phyloP scores from a whole-genome alignment of 495 filamentous ascomycete species.

The Hypoxylon rickii region DNA sequence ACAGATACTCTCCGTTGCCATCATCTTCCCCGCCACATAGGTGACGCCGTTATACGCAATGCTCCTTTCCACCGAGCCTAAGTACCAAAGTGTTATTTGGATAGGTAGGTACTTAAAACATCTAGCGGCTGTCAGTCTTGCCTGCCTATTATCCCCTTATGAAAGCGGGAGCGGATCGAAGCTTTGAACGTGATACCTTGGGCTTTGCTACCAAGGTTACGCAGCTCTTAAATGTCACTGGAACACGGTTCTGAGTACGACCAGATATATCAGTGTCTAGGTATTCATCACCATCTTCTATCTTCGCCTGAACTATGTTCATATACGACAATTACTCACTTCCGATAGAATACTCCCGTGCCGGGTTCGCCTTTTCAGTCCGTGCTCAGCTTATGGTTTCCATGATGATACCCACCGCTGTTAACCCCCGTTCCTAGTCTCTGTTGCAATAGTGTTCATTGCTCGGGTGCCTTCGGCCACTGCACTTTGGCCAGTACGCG shows the following conservation, averaged over 20 bases:
- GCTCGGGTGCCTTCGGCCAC: slow-evolving; percentile 25
- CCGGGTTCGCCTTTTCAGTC: slow-evolving; percentile 10
- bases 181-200: slow-evolving; percentile 8
- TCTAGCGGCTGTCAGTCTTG: slow-evolving; percentile 6
- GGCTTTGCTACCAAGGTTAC: slow-evolving; percentile 1
- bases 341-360: not conserved
- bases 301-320: slow-evolving; percentile 23
- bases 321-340: not conserved
- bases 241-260: slow-evolving; percentile 59
- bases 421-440: slow-evolving; percentile 21
- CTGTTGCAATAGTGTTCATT: slow-evolving; percentile 14
- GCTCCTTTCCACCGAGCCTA: slow-evolving; percentile 16
- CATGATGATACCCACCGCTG: slow-evolving; percentile 10
- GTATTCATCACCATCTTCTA: slow-evolving; percentile 51
- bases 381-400: slow-evolving; percentile 25
- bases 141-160: no score
- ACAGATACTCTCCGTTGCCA: slow-evolving; percentile 18
- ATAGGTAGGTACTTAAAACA: slow-evolving; percentile 14
- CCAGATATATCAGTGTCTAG: slow-evolving; percentile 67
- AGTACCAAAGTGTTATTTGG: slow-evolving; percentile 21
- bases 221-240: slow-evolving; percentile 50
- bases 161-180: slow-evolving; percentile 18
- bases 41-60: slow-evolving; percentile 22
- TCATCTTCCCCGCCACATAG: slow-evolving; percentile 9
- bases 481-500: slow-evolving; percentile 26